Evolutionary conservation across 2,329 filamentous ascomycete genomes (phyloP), one percentile per base, ranked within the genome.

Genomic region (Calonectria montana): DNA sequence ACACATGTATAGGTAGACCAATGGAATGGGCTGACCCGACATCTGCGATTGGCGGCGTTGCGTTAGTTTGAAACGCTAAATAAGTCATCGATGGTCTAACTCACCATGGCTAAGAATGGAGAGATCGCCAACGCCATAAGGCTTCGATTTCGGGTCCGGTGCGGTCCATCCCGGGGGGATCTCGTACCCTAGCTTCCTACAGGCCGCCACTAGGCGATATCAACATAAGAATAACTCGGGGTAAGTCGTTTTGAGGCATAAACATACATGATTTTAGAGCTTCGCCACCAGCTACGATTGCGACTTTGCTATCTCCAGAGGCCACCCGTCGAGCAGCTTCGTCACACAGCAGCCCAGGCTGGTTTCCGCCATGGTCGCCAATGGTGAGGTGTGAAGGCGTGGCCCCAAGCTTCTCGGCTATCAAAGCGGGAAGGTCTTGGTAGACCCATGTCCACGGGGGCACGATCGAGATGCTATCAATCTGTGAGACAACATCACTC

Each of bases 361-460:
- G 88, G 74, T 93, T 90, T 0, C 92, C 92, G 0, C 91, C 91
- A 83, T 93, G 90, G 3, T 88, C 87, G 27, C 87, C 90, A 70
- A 89, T 87, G 29, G 83, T 80, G 59, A 83, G 86, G 75, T 90
- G 87, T 1, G 82, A 83, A 0, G 88, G 83, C 2, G 85, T 79
- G 4, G 90, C 82, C 0, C 83, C 84, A 3, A 93, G 80, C 43
- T 83, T 86, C 45, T 87, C 75, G 0, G 87, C 84, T 7, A 94
- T 78, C 1, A 90, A 81, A 6, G 84, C 85, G 0, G 91, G 90
- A 2, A 93, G 80, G 77, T 93, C 88, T 1, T 85, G 81, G 77
- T 93, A 93, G 0, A 88, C 87, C 91, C 91, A 93, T 0, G 91
- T 92, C 91, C 91, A 93, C 0, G 89, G 90, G 47, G 85, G 86